Evolutionary conservation across 2,329 filamentous ascomycete species (phyloP).

Genomic region (Coniella vitis): DNA sequence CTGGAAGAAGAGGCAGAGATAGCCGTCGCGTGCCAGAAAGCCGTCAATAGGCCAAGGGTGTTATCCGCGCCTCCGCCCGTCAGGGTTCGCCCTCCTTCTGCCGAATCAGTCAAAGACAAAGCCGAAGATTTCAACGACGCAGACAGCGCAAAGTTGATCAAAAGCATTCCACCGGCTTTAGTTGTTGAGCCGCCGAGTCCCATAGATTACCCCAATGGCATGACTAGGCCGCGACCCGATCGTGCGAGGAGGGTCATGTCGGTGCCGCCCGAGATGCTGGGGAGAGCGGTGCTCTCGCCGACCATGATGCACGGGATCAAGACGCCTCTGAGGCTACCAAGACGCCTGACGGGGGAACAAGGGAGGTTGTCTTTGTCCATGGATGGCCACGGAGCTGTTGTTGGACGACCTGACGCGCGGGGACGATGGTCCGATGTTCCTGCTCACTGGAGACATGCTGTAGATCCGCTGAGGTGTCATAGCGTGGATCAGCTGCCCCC

Average conservation of each 20-base stretch:
- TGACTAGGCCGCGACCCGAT: background rate
- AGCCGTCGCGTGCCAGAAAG: background rate
- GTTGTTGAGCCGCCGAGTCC: background rate
- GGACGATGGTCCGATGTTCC: slow-evolving; percentile 3
- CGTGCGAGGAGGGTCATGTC: background rate
- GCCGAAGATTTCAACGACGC: background rate
- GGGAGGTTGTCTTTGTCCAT: background rate
- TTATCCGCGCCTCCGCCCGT: background rate
- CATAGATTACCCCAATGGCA: background rate
- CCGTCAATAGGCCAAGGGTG: background rate
- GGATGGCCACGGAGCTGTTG: no score
- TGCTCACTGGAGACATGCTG: slow-evolving; percentile 1
- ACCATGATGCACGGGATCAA: background rate
- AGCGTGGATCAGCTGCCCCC: slow-evolving; percentile 3
- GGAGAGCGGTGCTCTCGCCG: background rate
- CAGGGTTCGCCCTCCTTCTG: background rate
- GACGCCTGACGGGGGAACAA: background rate
- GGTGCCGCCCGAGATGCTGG: background rate
- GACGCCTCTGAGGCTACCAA: background rate
- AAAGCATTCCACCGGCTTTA: background rate
- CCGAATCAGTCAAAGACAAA: background rate
- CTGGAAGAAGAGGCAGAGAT: background rate
- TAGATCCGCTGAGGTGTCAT: slow-evolving; percentile 4
- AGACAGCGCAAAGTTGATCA: background rate
- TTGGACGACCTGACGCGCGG: background rate